A percentile compares a stretch with the other conserved stretches of the same genome.
phyloP scores from a whole-genome alignment of 2,329 filamentous ascomycete species.

The Pezicula neosporulosa region DNA sequence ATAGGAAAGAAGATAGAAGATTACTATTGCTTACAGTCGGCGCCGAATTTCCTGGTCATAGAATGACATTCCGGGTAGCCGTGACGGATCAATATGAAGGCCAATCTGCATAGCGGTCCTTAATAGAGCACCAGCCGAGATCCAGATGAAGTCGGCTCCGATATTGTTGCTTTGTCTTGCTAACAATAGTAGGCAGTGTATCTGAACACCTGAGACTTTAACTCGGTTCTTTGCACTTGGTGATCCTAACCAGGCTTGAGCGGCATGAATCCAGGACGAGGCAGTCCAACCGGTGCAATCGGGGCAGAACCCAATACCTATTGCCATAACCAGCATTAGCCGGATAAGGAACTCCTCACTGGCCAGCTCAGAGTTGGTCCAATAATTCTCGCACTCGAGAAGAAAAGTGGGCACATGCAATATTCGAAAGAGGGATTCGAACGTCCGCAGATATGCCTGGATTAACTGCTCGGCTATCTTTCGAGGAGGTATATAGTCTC shows the following conservation, averaged over 20 bases:
- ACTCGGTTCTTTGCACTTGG: constrained; percentile 42
- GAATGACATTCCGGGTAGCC: constrained; percentile 41
- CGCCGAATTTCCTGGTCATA: constrained; percentile 49
- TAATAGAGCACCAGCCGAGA: constrained; percentile 44
- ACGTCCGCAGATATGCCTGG: constrained; percentile 37
- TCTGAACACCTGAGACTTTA: constrained; percentile 45
- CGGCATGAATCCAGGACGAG: constrained; percentile 19
- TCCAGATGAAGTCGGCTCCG: constrained; percentile 47
- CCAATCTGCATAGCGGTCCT: constrained; percentile 53
- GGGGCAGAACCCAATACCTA: constrained; percentile 11
- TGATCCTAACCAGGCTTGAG: constrained; percentile 17
- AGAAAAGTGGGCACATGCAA: constrained; percentile 44
- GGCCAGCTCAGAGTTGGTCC: constrained; percentile 25
- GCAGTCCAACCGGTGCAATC: constrained; percentile 13
- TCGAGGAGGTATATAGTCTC: constrained; percentile 13
- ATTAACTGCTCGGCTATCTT: constrained; percentile 32
- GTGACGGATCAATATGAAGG: constrained; percentile 50
- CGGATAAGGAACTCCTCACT: constrained; percentile 14
- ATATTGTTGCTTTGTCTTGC: constrained; percentile 44
- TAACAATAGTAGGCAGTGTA: constrained; percentile 46
- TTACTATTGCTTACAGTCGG: constrained; percentile 29
- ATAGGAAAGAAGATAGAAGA: too few species aligned
- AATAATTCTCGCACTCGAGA: constrained; percentile 38
- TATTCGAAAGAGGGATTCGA: constrained; percentile 39
- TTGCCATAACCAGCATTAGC: constrained; percentile 21